Evolutionary conservation across 306 rosid genomes (phyloP), one percentile per base, ranked within the genome.

Genomic region (Lupinus albus): DNA sequence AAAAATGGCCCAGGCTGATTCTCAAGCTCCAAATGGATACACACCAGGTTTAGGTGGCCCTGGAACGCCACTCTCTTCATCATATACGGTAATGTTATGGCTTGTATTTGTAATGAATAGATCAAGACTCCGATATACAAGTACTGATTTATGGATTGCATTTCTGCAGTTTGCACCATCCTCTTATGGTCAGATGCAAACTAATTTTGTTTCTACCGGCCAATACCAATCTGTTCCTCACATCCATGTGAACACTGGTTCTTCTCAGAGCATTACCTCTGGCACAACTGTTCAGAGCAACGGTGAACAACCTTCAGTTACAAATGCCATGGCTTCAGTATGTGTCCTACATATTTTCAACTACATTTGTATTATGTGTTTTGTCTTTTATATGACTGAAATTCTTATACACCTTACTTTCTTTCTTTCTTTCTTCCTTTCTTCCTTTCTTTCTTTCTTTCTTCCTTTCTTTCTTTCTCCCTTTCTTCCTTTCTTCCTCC

Each of bases 191-290:
- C 98, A 83, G 73, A 81, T 77, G 28, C 95, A 82, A 58, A 75
- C 70, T 68, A 81, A 84, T 76, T 80, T 79, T 70, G 79, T 14
- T 76, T 53, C 82, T 32, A 41, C 86, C 21, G 42, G 79, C 68
- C 86, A 88, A 35, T 82, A 81, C 72, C 97, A 86, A 52, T 74
- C 82, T 62, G 61, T 79, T 70, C 66, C 96, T 71, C 96, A 91
- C 67, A 21, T 70, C 59, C 89, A 80, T 56, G 79, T 84, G 49
- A 68, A 81, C 11, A n/a, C 64, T 72, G 73, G 80, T 64, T 85
- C 80, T 8, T 54, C 78, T 75, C 84, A 74, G 74, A 76, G 70
- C 71, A 67, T 70, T 75, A 78, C 71, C 46, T 41, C 87, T 61
- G 76, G 76, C 41, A 46, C 78, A 68, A 52, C 83, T 81, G 67